Evolutionary conservation across 352 stramenopile genomes (phyloP).

Genomic region (Pythium vanterpoolii): DNA sequence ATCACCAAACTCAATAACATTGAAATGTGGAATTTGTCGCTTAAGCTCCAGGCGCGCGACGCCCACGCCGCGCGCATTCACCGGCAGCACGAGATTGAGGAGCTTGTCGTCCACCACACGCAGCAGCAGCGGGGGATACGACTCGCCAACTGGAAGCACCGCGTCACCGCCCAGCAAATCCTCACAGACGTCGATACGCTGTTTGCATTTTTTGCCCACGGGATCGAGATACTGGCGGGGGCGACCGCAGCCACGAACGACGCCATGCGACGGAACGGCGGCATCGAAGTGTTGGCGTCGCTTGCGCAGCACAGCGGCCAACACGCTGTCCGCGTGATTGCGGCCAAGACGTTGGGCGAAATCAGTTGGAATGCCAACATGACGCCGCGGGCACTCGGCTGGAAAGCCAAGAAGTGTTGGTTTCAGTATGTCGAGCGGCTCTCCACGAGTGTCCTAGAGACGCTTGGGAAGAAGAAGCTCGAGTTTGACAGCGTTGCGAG

Average conservation of each 20-base stretch:
- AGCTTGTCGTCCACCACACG: conserved; percentile 49
- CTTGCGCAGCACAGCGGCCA: conserved; percentile 43
- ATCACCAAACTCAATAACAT: conserved; percentile 70
- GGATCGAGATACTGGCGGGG: conserved; percentile 51
- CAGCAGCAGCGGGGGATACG: conserved; percentile 59
- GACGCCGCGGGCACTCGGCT: conserved; percentile 50
- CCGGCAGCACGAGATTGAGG: conserved; percentile 40
- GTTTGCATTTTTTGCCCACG: conserved; percentile 67
- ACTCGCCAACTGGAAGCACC: conserved; percentile 71
- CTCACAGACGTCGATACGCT: conserved; percentile 64
- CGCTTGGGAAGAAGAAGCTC: conserved; percentile 23
- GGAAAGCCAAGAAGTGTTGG: conserved; percentile 66
- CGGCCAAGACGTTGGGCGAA: conserved; percentile 47
- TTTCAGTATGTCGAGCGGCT: conserved; percentile 44
- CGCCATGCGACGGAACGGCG: conserved; percentile 49
- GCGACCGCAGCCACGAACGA: conserved; percentile 44
- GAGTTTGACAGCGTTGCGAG: conserved; percentile 54
- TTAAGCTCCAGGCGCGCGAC: conserved; percentile 70
- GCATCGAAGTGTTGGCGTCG: conserved; percentile 56
- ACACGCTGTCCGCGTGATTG: conserved; percentile 35
- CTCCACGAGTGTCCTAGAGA: conserved; percentile 31
- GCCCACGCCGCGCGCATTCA: conserved; percentile 45
- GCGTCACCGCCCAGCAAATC: conserved; percentile 56
- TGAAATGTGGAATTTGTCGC: conserved; percentile 79
- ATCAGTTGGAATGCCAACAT: conserved; percentile 69